Evolutionary conservation across 169 alveolate species (phyloP).

Genomic region (Eimeria tenella): DNA sequence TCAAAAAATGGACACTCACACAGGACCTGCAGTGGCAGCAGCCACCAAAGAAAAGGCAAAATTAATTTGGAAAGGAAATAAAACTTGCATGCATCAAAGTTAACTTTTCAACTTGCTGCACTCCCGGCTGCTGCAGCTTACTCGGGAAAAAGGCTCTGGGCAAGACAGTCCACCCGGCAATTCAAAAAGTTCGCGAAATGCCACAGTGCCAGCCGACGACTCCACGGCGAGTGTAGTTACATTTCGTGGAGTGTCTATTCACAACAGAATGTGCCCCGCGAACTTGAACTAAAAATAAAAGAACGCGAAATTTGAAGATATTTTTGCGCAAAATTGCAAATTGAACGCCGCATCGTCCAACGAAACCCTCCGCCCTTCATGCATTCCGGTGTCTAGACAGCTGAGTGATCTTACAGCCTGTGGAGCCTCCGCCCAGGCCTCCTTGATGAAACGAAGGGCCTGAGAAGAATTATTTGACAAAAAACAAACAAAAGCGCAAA

Average conservation of each 20-base stretch:
- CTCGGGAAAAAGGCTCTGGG: conserved; percentile 36
- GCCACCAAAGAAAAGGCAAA: too few relatives aligned
- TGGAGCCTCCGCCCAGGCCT: not conserved
- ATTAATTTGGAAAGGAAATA: not conserved
- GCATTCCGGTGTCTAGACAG: not conserved
- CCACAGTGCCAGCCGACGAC: conserved; percentile 56
- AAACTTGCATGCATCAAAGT: not conserved
- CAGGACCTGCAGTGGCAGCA: too few relatives aligned
- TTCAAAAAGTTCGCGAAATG: conserved; percentile 40
- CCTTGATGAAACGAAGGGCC: conserved; percentile 7
- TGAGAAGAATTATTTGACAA: not conserved
- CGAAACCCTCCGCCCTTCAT: not conserved
- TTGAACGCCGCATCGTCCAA: too few relatives aligned
- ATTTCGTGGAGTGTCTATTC: not conserved
- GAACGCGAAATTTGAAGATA: too few relatives aligned
- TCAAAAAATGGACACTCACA: too few relatives aligned
- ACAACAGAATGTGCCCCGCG: not conserved
- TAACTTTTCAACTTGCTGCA: not conserved
- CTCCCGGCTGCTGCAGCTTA: not conserved
- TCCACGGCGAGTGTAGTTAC: conserved; percentile 51
- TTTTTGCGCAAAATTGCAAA: too few relatives aligned
- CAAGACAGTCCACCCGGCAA: conserved; percentile 49
- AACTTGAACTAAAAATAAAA: too few relatives aligned
- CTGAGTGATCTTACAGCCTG: not conserved
- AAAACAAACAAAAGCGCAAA: not conserved